These are phyloP conservation scores for Dactylellina cionopaga DNA, from an alignment of 2,329 filamentous ascomycete genomes.

Conservation along the genomic window DNA sequence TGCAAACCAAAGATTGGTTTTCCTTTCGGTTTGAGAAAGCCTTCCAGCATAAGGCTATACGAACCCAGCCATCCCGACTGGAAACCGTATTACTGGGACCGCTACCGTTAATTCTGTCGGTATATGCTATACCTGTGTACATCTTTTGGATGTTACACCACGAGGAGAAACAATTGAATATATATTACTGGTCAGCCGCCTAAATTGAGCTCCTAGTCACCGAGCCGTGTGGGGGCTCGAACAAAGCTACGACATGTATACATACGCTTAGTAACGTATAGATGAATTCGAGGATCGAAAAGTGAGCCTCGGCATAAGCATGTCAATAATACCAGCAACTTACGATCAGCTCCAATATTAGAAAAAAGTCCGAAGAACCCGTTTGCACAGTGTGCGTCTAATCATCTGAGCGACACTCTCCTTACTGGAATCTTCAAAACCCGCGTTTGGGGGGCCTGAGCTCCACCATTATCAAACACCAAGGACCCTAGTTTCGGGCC, in stretches of 20 bases:
- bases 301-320: too few species aligned
- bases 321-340: too few species aligned
- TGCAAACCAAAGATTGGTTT: background rate
- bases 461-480: background rate
- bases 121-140: background rate
- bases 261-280: too few species aligned
- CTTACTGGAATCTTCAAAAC: too few species aligned
- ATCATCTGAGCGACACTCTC: conserved; percentile 3
- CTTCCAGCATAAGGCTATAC: background rate
- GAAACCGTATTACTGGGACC: background rate
- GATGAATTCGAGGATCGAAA: too few species aligned
- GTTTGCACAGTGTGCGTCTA: background rate
- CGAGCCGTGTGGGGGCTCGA: too few species aligned
- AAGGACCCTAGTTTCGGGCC: conserved; percentile 2
- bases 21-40: background rate
- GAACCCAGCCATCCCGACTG: too few species aligned
- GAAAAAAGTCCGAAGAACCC: background rate
- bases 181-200: background rate
- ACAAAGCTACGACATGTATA: too few species aligned
- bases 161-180: background rate
- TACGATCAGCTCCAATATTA: background rate
- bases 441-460: background rate
- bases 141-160: background rate
- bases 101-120: background rate
- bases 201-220: background rate